Evolutionary conservation across 805 yeast genomes (phyloP).

Genomic region (Yarrowia deformans): DNA sequence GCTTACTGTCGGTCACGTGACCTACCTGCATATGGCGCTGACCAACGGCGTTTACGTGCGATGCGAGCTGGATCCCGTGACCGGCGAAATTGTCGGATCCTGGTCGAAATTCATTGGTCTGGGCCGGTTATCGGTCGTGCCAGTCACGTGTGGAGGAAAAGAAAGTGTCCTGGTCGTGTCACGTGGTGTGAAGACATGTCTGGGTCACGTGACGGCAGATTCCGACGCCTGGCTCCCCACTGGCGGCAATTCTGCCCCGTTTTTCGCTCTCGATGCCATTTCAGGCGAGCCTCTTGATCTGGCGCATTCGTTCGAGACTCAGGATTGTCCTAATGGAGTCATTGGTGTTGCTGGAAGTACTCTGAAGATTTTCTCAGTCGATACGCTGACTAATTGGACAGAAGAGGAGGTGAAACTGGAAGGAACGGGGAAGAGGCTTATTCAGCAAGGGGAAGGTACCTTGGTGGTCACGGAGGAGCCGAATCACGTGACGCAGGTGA

Average conservation of each 20-base stretch:
- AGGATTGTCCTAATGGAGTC: slow-evolving; percentile 65
- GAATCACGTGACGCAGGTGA: no score
- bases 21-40: slow-evolving; percentile 76
- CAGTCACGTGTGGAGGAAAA: neutral
- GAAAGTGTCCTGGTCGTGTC: neutral
- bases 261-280: slow-evolving; percentile 14
- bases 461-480: neutral
- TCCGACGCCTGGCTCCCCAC: neutral
- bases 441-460: neutral
- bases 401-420: neutral
- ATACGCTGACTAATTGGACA: slow-evolving; percentile 11
- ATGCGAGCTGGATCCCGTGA: slow-evolving; percentile 60
- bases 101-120: slow-evolving; percentile 78
- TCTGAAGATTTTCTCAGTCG: slow-evolving; percentile 59
- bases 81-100: slow-evolving; percentile 71
- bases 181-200: slow-evolving; percentile 16
- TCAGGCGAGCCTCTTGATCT: slow-evolving; percentile 47
- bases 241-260: slow-evolving; percentile 31
- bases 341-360: slow-evolving; percentile 65
- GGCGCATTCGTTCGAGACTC: slow-evolving; percentile 66
- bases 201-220: neutral
- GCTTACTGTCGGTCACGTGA: slow-evolving; percentile 52
- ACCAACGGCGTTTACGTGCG: slow-evolving; percentile 81
- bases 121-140: slow-evolving; percentile 61
- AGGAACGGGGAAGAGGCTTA: neutral